Base-by-base conservation (phyloP, 345 rosid genomes). In the Salix dunnii region DNA sequence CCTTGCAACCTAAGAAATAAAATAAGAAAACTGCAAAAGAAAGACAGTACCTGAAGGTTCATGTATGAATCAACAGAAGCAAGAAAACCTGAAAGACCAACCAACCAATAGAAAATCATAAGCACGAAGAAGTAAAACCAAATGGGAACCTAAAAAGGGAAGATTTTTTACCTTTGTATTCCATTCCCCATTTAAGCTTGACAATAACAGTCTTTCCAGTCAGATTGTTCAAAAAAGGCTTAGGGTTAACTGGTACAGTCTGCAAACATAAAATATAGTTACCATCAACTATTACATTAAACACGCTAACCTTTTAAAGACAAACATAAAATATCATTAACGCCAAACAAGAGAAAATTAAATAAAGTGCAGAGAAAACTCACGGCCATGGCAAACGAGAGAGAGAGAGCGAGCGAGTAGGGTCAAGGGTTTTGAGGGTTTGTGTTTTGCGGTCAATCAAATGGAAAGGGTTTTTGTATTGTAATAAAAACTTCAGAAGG, bases 101-200 rank as follows among this genome's bases (percentile, higher is more conserved):
- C 40, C 30, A 78, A 4, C 14, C 25, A 73, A 78, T 76, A 8
- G 35, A 42, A 42, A 42, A 11, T 42, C 18, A 71, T 31, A 35
- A 78, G 60, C 40, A 55, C 46, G 20, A 12, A 20, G 42, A 49
- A 25, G 53, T 8, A 43, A 61, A 25, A 53, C 36, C 21, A 64
- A 64, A 69, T 3, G 38, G 49, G 43, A 48, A 3, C 58, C 40
- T 0, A 2, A 1, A 13, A 25, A 12, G 38, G 4, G 7, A 36
- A 43, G 16, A 7, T 4, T 27, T 46, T 7, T 36, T 33, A 87
- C 96, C 97, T 89, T 89, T 93, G 88, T 93, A 93, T 75, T 91
- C 97, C 97, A 93, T 93, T 80, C 97, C 96, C 97, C 96, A 93
- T 78, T 93, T 93, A 18, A 93, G 93, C 84, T 93, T 91, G 25